Evolutionary conservation across 805 yeast species (phyloP), one percentile per base, ranked within the genome.

Genomic region (Saccharomycopsis fodiens): DNA sequence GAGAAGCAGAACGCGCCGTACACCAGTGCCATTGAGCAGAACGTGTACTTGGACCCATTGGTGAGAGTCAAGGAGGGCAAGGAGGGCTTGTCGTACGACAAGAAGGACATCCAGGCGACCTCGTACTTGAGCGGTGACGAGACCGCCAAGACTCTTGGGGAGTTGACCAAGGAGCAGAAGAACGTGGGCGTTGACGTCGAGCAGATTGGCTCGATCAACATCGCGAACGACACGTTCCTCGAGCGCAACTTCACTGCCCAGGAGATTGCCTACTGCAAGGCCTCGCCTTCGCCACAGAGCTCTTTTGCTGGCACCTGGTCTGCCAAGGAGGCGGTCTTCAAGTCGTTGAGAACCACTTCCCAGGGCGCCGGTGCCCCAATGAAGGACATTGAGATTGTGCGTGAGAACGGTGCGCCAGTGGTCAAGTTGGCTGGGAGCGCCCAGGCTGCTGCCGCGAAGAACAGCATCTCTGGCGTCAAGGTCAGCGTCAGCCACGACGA

Each of bases 261-360:
- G 15, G 99, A 93, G 71, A 80, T 82, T 55, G 70, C 68, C 30
- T 93, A 93, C 73, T 88, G 97, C 65, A 55, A 65, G 50, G 60
- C 69, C 29, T 79, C 96, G 27, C 72, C 97, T 36, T 73, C 74
- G 54, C 85, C 93, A 42, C 84, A 79, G 59, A 86, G 97, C 12
- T 86, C 97, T 3, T 93, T 76, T 66, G 88, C 98, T 22, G 99
- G 99, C 40, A 84, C 95, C 37, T 93, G 99, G 99, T 86, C 96
- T 25, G 98, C 98, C 38, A 93, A 93, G 69, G 99, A 93, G 70
- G 98, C 99, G 36, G 97, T 89, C 30, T 93, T 93, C 81, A 93
- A 93, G 72, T 85, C 96, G 16, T 72, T 93, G 60, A 89, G 93
- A 51, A 95, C 86, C 52, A 75, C 76, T 59, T 79, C 95, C 39